phyloP scores from a whole-genome alignment of 768 basidiomycete genomes.

The Crassisporium funariophilum region DNA sequence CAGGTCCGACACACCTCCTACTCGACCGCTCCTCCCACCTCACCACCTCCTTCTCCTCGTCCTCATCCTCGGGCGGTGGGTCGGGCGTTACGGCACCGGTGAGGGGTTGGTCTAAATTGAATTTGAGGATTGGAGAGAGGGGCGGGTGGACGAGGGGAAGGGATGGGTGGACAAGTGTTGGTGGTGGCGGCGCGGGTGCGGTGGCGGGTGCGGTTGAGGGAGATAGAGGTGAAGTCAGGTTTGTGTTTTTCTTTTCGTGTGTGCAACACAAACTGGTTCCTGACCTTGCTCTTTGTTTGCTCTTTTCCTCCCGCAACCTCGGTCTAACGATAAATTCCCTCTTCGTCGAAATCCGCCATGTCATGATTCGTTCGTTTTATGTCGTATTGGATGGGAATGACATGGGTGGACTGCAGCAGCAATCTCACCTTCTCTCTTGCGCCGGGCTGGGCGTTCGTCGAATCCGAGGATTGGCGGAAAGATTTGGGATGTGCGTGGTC shows the following conservation, averaged over 20 bases:
- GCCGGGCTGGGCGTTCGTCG: slow-evolving; percentile 72
- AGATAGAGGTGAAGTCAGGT: slow-evolving; percentile 62
- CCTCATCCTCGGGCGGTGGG: no score
- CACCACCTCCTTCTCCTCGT: neutral
- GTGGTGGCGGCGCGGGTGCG: slow-evolving; percentile 41
- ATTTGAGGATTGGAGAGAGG: slow-evolving; percentile 50
- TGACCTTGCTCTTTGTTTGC: neutral
- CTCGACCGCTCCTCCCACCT: no score
- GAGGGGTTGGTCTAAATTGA: slow-evolving; percentile 45
- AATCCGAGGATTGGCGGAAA: slow-evolving; percentile 76
- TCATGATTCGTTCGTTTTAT: neutral
- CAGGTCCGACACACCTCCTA: no score
- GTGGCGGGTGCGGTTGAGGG: slow-evolving; percentile 33
- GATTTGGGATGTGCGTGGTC: slow-evolving; percentile 66
- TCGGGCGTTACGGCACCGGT: slow-evolving; percentile 11
- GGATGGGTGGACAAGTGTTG: slow-evolving; percentile 70
- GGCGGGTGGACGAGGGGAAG: slow-evolving; percentile 69
- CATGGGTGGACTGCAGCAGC: no score
- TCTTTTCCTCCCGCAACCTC: neutral
- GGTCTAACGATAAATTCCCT: neutral
- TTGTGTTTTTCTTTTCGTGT: slow-evolving; percentile 26
- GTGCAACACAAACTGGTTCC: neutral
- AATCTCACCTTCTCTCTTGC: slow-evolving; percentile 81
- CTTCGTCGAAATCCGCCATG: neutral
- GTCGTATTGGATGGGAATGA: slow-evolving; percentile 1